Percentiles rank a stretch among this genome's conserved stretches.
Evolutionary conservation across 2,329 filamentous ascomycete genomes (phyloP).

Genomic region (Tolypocladium inflatum): DNA sequence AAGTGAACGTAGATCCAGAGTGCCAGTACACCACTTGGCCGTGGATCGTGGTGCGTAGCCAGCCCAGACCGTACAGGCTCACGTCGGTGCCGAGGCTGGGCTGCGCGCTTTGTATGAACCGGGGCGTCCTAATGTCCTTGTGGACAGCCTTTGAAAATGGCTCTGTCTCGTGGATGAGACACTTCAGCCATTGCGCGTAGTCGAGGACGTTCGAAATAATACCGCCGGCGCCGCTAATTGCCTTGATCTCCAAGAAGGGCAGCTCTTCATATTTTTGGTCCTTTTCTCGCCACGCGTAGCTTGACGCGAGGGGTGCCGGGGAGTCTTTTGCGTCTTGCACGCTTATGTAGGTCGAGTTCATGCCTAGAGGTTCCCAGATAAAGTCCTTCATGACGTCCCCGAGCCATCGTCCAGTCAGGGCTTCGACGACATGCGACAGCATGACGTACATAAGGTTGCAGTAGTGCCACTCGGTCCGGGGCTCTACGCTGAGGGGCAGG

Average conservation of each 20-base stretch:
- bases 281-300: slow-evolving; percentile 29
- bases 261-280: slow-evolving; percentile 12
- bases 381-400: not conserved
- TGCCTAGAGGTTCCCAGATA: not conserved
- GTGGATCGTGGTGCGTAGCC: slow-evolving; percentile 13
- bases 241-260: slow-evolving; percentile 15
- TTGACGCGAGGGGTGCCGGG: slow-evolving; percentile 25
- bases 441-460: slow-evolving; percentile 40
- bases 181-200: slow-evolving; percentile 41
- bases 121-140: slow-evolving; percentile 17
- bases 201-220: slow-evolving; percentile 38
- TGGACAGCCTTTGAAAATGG: slow-evolving; percentile 17
- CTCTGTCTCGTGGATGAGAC: slow-evolving; percentile 25
- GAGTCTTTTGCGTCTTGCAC: slow-evolving; percentile 13
- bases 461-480: slow-evolving; percentile 37
- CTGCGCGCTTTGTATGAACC: slow-evolving; percentile 14
- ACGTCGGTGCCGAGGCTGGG: slow-evolving; percentile 6
- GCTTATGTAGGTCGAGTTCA: not conserved
- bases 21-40: slow-evolving; percentile 20
- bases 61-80: slow-evolving; percentile 19
- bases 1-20: too few species aligned
- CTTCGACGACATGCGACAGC: slow-evolving; percentile 34
- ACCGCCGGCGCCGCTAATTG: slow-evolving; percentile 28
- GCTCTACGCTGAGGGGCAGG: slow-evolving; percentile 23
- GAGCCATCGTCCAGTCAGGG: slow-evolving; percentile 20